Base-by-base conservation (phyloP, 179 eudicot genomes). In the Amaranthus tricolor region DNA sequence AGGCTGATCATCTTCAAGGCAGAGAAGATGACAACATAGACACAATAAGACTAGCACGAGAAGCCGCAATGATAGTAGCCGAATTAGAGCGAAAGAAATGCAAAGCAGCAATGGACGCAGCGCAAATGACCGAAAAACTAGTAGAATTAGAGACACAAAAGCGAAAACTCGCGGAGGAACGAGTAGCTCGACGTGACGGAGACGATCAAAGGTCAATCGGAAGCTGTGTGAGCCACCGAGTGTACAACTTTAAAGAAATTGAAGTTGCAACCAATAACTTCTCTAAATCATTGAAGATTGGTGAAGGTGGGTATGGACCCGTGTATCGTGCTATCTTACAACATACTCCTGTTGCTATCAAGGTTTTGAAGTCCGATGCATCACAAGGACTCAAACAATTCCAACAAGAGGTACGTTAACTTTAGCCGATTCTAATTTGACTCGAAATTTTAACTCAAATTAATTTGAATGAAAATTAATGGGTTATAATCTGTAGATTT, bases 221-320 rank as follows among this genome's bases (percentile, higher is more conserved):
- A 10, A 40, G 17, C 59, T 83, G 15, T 11, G 59, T 84, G 52
- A 49, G 69, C 20, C 88, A 87, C 55, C 83, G 86, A 68, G 82
- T 76, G 31, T 93, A 91, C 74, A 59, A 78, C 21, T 84, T 91
- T 21, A 85, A 91, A 60, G 97, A 93, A 59, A 87, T 93, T 59
- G 91, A 90, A 82, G 49, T 5, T 16, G 96, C 95, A 51, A 91
- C 97, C 0, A 62, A 88, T 45, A 21, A 84, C 64, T 93, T 93
- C 83, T 77, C 89, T 6, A 50, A 48, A 0, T 80, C 97, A 47
- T 64, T 77, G 54, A 88, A 91, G 79, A 82, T 93, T 61, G 98
- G 98, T 48, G 97, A 91, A 80, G 98, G 98, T 17, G 93, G 96
- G 55, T 93, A 91, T 78, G 98, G 98, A 70, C 97, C 97, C 53